Percentiles rank a stretch among this genome's conserved stretches.
Conservation (phyloP, 305 asterid species). For the Fraxinus latifolia region DNA sequence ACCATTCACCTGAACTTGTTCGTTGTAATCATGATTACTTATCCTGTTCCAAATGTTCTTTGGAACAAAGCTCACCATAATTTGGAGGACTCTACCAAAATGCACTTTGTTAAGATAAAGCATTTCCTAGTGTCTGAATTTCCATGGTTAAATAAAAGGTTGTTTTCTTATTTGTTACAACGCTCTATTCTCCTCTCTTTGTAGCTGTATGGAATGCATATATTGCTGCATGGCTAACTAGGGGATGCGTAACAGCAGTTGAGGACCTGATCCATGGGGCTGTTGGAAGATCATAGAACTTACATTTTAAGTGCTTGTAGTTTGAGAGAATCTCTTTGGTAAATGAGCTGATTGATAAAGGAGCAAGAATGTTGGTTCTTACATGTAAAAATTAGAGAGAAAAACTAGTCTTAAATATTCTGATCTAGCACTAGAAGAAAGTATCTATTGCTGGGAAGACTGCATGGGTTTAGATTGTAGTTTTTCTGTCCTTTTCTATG, state of each 20-base stretch:
- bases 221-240: background rate
- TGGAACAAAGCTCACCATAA: background rate
- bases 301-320: background rate
- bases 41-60: background rate
- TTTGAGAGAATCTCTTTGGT: background rate
- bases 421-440: background rate
- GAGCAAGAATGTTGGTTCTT: background rate
- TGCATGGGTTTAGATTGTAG: background rate
- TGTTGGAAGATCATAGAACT: background rate
- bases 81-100: background rate
- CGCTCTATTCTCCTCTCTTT: background rate
- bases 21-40: background rate
- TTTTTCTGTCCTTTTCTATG: background rate
- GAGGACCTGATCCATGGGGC: background rate
- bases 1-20: background rate
- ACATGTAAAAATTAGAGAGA: background rate
- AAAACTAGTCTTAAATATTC: background rate
- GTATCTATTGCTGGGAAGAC: background rate
- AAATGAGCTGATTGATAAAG: background rate
- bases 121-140: background rate
- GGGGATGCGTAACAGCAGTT: background rate
- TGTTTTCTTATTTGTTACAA: background rate
- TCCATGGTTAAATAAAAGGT: background rate
- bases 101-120: background rate
- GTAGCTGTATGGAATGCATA: background rate